These are phyloP conservation scores for Diaporthe aspalathi DNA, from an alignment of 2,329 filamentous ascomycete species.

Conservation along the genomic window DNA sequence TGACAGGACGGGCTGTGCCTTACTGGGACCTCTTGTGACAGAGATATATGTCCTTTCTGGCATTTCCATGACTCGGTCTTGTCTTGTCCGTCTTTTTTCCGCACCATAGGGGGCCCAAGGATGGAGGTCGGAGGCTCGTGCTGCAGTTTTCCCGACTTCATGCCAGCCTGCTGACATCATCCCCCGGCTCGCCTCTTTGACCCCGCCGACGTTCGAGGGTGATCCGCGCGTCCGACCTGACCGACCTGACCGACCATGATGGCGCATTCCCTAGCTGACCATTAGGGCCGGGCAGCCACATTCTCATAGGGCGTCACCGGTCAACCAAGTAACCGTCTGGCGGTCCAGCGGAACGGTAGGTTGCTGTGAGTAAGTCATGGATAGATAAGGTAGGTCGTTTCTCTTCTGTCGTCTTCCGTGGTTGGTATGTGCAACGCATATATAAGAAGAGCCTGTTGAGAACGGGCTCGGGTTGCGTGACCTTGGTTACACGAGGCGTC, in stretches of 20 bases:
- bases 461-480: not conserved
- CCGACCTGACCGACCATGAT: not conserved
- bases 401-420: not conserved
- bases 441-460: not conserved
- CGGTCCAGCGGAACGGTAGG: not conserved
- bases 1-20: too few species aligned
- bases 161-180: not conserved
- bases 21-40: too few species aligned
- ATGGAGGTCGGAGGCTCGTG: conserved; percentile 13
- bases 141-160: conserved; percentile 28
- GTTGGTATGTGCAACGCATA: not conserved
- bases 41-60: too few species aligned
- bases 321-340: not conserved
- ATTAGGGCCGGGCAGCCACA: not conserved
- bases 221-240: not conserved
- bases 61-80: too few species aligned
- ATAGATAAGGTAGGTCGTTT: not conserved
- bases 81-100: not conserved
- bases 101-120: not conserved
- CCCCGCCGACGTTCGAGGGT: not conserved
- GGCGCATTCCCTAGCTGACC: not conserved
- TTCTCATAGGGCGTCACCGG: not conserved
- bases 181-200: conserved; percentile 6
- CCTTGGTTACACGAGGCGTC: not conserved
- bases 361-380: not conserved